Evolutionary conservation across 2,329 filamentous ascomycete genomes (phyloP), one percentile per base, ranked within the genome.

Genomic region (Fusarium coicis): DNA sequence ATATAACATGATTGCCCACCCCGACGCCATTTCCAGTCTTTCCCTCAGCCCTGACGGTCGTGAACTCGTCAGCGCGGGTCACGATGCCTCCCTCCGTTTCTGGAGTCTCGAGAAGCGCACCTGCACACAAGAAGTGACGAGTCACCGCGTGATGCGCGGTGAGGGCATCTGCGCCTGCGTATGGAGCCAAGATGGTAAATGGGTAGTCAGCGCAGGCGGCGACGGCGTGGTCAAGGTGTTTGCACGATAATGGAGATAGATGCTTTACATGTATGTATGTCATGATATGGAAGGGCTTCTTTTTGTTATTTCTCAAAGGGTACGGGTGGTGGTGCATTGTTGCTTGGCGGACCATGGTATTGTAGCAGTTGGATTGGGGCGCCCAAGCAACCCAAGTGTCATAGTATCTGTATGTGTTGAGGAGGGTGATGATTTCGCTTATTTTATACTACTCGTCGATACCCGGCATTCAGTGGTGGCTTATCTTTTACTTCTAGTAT

Each of bases 1-100:
- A 73, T 99, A 99, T 84, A 97, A 93, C 79, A 99, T 99, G 96
- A 90, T 98, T 67, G 96, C 96, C 10, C 96, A 99, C 78, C 95
- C 96, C 2, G 93, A 95, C 7, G 92, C 96, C 63, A 98, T 99
- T 74, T 97, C 96, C 4, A 93, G 93, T 32, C 88, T 99, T 10
- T 97, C 94, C 0, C 89, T 99, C 26, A 97, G 94, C 75, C 96
- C 96, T 19, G 96, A 98, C 79, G 95, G 96, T 50, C 92, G 93
- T 66, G 96, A 99, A 85, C 92, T 98, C 16, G 96, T 99, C 54
- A 98, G 95, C 50, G 96, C 95, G 3, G 96, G 96, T 28, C 96
- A 99, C 81, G 96, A 99, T 80, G 96, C 96, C 59, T 96, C 93
- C 63, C 90, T 99, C 63, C 92, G 96, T 34, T 98, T 99, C 88